Evolutionary conservation across 805 yeast genomes (phyloP), one percentile per base, ranked within the genome.

Genomic region (Saccharomycopsis sp.): DNA sequence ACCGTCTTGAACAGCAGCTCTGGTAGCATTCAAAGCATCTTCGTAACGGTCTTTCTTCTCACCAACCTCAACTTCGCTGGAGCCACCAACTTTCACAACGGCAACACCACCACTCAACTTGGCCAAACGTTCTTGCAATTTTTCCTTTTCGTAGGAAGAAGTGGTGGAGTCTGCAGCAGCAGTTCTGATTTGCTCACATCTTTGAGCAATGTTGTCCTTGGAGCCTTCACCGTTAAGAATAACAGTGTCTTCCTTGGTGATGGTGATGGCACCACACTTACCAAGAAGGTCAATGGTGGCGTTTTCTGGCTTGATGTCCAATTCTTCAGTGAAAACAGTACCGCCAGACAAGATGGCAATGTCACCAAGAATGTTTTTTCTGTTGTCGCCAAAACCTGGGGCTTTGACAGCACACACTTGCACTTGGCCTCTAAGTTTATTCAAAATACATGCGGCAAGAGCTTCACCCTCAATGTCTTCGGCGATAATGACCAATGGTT

Each of bases 1-100:
- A 68, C 98, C 98, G 67, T 86, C 95, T 67, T 89, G 89, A 50
- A 92, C 95, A 51, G 98, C 98, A 45, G 98, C 96, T 67, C 97
- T 86, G 40, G 97, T 92, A 42, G 98, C 96, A 61, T 92, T 89
- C 61, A 92, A 74, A 20, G 98, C 97, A 69, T 92, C 98, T 57
- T 92, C 97, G 59, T 87, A 85, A 68, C 98, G 82, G 64, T 92
- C 98, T 73, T 92, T 92, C 92, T 92, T 92, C 73, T 92, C 98
- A 59, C 96, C 94, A 52, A 92, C 98, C 69, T 92, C 97, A 52
- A 92, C 83, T 69, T 92, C 97, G 17, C 95, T 82, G 34, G 95
- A 63, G 53, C 98, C 98, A 62, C 98, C 98, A 48, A 89, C 97
- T 71, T 83, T 84, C 58, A 92, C 73, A 50, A 92, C 96, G 42